phyloP scores from a whole-genome alignment of 331 rosid species.

The Acacia concinna region DNA sequence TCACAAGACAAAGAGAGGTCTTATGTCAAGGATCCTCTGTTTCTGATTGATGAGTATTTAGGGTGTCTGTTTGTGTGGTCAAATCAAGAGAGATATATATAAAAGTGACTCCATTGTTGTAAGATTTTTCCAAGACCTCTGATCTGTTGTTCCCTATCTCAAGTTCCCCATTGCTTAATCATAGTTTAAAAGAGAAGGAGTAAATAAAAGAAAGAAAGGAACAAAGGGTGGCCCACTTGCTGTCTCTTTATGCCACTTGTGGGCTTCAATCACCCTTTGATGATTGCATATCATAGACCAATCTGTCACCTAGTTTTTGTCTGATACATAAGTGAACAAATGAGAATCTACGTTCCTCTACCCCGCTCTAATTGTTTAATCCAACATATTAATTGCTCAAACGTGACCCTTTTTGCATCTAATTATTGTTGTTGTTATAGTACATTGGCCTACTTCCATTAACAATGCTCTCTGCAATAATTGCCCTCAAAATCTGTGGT shows the following conservation, averaged over 20 bases:
- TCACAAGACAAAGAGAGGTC: not conserved
- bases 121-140: slow-evolving; percentile 29
- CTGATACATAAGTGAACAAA: slow-evolving; percentile 50
- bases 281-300: slow-evolving; percentile 71
- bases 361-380: slow-evolving; percentile 21
- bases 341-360: slow-evolving; percentile 50
- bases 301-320: slow-evolving; percentile 66
- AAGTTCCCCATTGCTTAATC: not conserved
- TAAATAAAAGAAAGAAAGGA: not conserved
- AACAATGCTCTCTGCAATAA: not conserved
- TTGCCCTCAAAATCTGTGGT: not conserved
- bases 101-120: slow-evolving; percentile 51
- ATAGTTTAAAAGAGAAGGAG: not conserved
- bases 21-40: not conserved
- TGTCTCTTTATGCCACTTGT: slow-evolving; percentile 56
- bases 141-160: slow-evolving; percentile 13
- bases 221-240: slow-evolving; percentile 51
- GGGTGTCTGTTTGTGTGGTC: slow-evolving; percentile 18
- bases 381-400: slow-evolving; percentile 36
- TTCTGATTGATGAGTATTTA: not conserved
- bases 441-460: not conserved
- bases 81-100: slow-evolving; percentile 25
- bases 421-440: slow-evolving; percentile 25
- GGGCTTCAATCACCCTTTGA: slow-evolving; percentile 76
- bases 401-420: slow-evolving; percentile 34